Percentiles rank a stretch among this genome's conserved stretches.
phyloP scores from a whole-genome alignment of 192 early-diverging fungal species.

The Coemansia sp. region DNA sequence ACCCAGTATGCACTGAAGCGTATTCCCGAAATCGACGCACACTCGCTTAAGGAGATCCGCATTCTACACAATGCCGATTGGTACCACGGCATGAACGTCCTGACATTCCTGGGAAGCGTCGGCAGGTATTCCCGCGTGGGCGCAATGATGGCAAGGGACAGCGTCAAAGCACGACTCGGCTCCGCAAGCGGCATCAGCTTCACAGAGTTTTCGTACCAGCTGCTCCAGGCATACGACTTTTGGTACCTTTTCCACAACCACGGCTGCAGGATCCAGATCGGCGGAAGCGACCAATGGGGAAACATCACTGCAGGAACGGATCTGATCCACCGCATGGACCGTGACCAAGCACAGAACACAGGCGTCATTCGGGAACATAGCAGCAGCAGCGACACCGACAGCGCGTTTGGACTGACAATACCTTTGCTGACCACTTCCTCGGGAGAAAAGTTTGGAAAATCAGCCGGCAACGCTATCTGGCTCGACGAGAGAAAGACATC shows the following conservation, averaged over 20 bases:
- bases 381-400: background rate
- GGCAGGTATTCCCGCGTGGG: conserved; percentile 80
- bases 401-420: conserved; percentile 82
- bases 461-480: conserved; percentile 95
- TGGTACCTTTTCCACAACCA: conserved; percentile 70
- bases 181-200: conserved; percentile 88
- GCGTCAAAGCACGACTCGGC: conserved; percentile 79
- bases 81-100: conserved; percentile 69
- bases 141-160: conserved; percentile 85
- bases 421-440: conserved; percentile 81
- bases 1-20: conserved; percentile 35
- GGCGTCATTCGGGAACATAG: background rate
- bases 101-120: conserved; percentile 75
- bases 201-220: conserved; percentile 95
- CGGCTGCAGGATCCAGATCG: conserved; percentile 63
- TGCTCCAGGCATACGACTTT: conserved; percentile 94
- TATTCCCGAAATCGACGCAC: conserved; percentile 29
- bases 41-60: conserved; percentile 51
- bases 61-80: conserved; percentile 83
- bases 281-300: conserved; percentile 97
- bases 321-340: conserved; percentile 71
- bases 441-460: conserved; percentile 98
- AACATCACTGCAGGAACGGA: conserved; percentile 95
- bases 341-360: conserved; percentile 4
- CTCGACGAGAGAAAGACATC: conserved; percentile 77